Evolutionary conservation across 2,329 filamentous ascomycete genomes (phyloP), one percentile per base, ranked within the genome.

Genomic region (Colletotrichum horii): DNA sequence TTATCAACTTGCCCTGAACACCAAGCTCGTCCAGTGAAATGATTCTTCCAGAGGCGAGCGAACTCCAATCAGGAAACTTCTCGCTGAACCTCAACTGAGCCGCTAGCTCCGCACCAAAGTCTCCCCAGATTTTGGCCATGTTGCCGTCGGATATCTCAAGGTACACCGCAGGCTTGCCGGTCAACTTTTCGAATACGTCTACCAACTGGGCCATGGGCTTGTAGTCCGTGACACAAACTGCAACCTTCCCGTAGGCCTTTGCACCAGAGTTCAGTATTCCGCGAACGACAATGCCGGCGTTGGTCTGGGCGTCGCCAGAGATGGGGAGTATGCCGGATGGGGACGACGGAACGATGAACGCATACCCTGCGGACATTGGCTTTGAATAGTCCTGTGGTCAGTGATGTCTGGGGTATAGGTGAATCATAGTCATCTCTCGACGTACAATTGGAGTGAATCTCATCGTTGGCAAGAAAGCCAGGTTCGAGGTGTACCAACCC

Each of bases 401-500:
- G 16, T 19, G 8, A 43, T 19, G 8, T 43, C 16, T 3, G 2
- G 16, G 9, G 15, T 2, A 4, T 38, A 19, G 16, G 19, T 4
- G 0, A 43, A 19, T 19, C 4, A 19, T 19, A 2, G 36, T 19
- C 3, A 19, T 43, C 16, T 38, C 36, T 43, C 1, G 1, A 62
- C 58, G 30, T 34, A 62, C 58, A 14, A 62, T 62, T 19, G 58
- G 58, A 34, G n/a, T n/a, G 19, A 62, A 62, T 22, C 32, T 62
- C 38, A 30, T 52, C 16, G 52, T 52, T 19, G 64, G 64, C 3
- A 30, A 32, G 22, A 26, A 76, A 6, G 64, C 74, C 16, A 83
- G 78, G 58, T 87, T 88, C 6, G 75, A 76, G 3, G 82, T 81
- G 67, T 84, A 88, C 52, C 78, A 85, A 2, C 79, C 79, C 8